Evolutionary conservation across 352 stramenopile genomes (phyloP), one percentile per base, ranked within the genome.

Genomic region (Globisporangium carolinianum): DNA sequence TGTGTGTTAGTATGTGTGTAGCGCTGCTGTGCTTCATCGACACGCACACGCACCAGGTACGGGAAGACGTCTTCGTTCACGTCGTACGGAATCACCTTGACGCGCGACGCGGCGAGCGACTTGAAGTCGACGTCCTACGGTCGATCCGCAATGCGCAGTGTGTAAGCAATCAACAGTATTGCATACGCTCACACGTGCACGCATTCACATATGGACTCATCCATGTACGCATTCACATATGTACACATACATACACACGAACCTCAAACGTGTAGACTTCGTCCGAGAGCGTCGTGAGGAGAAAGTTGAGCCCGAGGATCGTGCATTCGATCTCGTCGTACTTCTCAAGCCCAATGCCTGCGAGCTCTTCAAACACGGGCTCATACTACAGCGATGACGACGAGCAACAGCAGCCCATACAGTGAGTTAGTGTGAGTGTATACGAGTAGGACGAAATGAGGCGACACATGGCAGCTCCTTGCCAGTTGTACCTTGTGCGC

Each of bases 261-360:
- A 96, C 91, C 73, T 97, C 88, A 72, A 98, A 99, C 36, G 96
- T 98, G 70, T 98, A 99, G 58, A 97, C 97, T 87, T 99, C 97
- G 58, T 98, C 94, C 0, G 94, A 84, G 9, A 98, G 76, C 57
- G 96, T 97, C 15, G 89, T 95, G 46, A 99, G 76, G 14, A 98
- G 75, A 66, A 99, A 98, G 75, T 98, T 95, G 71, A 99, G 95
- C 3, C 97, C 97, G 41, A 94, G 73, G 62, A 99, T 97, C 36
- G 98, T 88, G 69, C 93, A 98, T 59, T 98, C 88, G 65, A 99
- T 95, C 75, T 99, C 97, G 37, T 93, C 83, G 53, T 89, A 89
- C 50, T 89, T 93, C 35, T 91, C 75, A 46, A 95, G 66, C 15
- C 91, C 72, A 48, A 95, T 95, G 0, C 76, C 83, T n/a, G 84